These are phyloP conservation scores for Paramecium pentaurelia DNA, from an alignment of 73 alveolate genomes.

Conservation along the genomic window DNA sequence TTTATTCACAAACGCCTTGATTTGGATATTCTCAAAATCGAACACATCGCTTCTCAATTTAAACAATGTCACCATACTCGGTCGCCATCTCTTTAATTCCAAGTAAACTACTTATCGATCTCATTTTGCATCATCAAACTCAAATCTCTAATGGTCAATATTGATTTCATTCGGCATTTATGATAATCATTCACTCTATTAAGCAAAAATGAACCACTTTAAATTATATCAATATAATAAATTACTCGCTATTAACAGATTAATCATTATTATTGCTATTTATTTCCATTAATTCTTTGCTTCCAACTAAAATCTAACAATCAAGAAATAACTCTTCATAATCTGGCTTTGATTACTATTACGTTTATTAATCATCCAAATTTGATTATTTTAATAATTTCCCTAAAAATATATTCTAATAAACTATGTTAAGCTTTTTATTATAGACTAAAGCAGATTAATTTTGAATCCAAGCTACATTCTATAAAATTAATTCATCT, in stretches of 20 bases:
- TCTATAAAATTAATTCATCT: neutral
- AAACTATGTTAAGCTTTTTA: neutral
- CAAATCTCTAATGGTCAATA: neutral
- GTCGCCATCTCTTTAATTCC: slow-evolving; percentile 34
- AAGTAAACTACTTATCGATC: slow-evolving; percentile 6
- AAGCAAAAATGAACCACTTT: neutral
- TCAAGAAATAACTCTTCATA: neutral
- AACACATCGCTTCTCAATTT: neutral
- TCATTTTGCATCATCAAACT: neutral
- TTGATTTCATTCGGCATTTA: neutral
- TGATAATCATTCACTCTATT: slow-evolving; percentile 6
- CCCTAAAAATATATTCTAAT: neutral
- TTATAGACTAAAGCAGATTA: neutral
- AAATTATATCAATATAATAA: neutral
- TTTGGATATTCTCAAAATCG: neutral
- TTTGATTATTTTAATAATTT: neutral
- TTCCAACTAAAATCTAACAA: neutral
- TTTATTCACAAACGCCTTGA: neutral
- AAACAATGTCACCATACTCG: neutral
- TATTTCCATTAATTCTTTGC: neutral
- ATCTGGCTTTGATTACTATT: neutral
- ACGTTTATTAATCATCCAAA: neutral
- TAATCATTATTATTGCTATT: neutral
- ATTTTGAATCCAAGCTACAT: neutral
- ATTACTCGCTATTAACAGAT: neutral